These are phyloP conservation scores for Capsicum pubescens DNA, from an alignment of 257 asterid species.

Conservation along the genomic window DNA sequence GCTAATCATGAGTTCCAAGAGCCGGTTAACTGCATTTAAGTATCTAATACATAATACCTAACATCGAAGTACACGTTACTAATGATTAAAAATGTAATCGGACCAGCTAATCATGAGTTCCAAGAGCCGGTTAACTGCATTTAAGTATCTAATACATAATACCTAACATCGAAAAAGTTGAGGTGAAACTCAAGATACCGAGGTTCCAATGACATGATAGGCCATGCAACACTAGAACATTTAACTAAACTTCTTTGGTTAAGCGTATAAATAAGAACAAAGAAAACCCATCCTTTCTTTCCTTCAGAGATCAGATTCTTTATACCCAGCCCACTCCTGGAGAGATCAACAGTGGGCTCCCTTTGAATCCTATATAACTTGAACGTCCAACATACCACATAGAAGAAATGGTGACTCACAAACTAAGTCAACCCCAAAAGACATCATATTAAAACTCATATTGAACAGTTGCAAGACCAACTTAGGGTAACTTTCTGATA, in stretches of 20 bases:
- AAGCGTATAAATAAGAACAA: not conserved
- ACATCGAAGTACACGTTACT: not conserved
- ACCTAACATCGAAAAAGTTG: not conserved
- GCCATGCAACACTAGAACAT: not conserved
- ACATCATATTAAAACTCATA: not conserved
- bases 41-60: not conserved
- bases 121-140: not conserved
- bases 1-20: not conserved
- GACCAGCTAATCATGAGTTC: not conserved
- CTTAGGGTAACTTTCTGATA: not conserved
- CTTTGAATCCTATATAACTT: not conserved
- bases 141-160: not conserved
- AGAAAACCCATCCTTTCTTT: not conserved
- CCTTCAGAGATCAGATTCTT: not conserved
- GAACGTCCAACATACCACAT: not conserved
- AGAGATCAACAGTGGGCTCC: slow-evolving; percentile 1
- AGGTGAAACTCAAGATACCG: not conserved
- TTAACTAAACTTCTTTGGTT: not conserved
- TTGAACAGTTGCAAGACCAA: not conserved
- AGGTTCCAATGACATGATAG: not conserved
- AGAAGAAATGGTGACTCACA: slow-evolving; percentile 17
- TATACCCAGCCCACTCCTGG: not conserved
- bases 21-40: not conserved
- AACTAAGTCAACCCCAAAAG: not conserved
- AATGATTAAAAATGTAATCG: not conserved